Evolutionary conservation across 2,329 filamentous ascomycete genomes (phyloP).

Genomic region (Xylariaceae sp.): DNA sequence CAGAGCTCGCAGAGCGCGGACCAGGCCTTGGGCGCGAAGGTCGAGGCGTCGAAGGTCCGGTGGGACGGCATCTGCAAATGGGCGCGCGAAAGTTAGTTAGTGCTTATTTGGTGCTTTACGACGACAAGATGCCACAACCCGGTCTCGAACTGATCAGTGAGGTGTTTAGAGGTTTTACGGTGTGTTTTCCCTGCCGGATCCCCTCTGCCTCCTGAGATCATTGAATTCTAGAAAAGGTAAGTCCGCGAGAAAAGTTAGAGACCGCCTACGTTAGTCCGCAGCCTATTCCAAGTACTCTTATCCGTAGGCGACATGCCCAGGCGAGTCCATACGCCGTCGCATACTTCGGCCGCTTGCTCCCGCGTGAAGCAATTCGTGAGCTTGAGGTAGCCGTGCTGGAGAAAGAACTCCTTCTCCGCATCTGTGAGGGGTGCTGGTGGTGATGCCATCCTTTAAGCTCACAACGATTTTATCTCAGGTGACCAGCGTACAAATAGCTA

Average conservation of each 20-base stretch:
- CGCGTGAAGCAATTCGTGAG: constrained; percentile 53
- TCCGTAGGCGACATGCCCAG: constrained; percentile 69
- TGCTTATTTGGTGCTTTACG: not conserved
- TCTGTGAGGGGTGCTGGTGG: constrained; percentile 38
- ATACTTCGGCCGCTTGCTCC: constrained; percentile 39
- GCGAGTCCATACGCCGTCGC: constrained; percentile 65
- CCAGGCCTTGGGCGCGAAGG: constrained; percentile 70
- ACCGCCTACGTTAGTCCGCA: constrained; percentile 59
- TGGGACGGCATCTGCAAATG: constrained; percentile 61
- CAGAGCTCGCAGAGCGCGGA: constrained; percentile 69
- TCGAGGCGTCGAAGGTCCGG: constrained; percentile 56
- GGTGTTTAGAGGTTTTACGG: no score
- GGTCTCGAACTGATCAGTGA: not conserved
- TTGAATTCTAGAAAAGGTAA: not conserved
- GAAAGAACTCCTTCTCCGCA: constrained; percentile 51
- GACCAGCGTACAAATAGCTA: not conserved
- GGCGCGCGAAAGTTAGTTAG: not conserved
- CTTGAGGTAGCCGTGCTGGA: constrained; percentile 61
- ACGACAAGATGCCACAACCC: no score
- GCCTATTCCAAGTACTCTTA: constrained; percentile 67
- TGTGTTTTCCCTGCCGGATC: not conserved
- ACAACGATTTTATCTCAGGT: not conserved
- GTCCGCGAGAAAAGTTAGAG: not conserved
- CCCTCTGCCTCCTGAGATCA: not conserved
- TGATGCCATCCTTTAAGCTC: constrained; percentile 31